phyloP scores from a whole-genome alignment of 345 rosid genomes.

The Noccaea bulbosa region DNA sequence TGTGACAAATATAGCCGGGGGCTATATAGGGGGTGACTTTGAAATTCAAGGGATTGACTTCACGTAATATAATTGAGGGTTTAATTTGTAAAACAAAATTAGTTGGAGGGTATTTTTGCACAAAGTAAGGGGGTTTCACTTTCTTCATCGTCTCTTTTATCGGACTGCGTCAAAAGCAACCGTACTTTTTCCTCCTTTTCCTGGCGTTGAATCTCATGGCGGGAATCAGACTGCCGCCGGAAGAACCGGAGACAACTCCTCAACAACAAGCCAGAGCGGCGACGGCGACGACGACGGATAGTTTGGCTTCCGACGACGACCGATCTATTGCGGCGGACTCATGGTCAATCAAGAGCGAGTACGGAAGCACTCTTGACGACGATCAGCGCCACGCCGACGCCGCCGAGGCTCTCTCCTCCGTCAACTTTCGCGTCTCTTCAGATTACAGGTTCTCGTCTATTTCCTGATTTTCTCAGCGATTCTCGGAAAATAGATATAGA shows the following conservation, averaged over 20 bases:
- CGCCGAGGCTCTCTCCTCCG: slow-evolving; percentile 81
- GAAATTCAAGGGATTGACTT: no score
- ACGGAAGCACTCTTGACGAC: slow-evolving; percentile 97
- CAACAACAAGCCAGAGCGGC: slow-evolving; percentile 46
- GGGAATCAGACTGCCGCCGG: slow-evolving; percentile 61
- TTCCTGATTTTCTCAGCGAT: not conserved
- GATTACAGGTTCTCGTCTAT: slow-evolving; percentile 62
- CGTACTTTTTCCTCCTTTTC: not conserved
- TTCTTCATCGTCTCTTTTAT: slow-evolving; percentile 13
- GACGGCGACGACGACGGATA: slow-evolving; percentile 48
- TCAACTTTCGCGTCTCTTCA: slow-evolving; percentile 71
- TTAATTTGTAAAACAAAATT: no score
- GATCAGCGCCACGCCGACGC: slow-evolving; percentile 99
- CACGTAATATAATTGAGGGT: no score
- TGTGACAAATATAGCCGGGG: no score
- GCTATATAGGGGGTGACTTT: no score
- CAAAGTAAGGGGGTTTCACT: slow-evolving; percentile 20
- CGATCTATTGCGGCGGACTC: slow-evolving; percentile 97
- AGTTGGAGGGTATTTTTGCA: no score
- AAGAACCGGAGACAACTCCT: slow-evolving; percentile 60
- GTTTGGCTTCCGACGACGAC: slow-evolving; percentile 95
- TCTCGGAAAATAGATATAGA: not conserved
- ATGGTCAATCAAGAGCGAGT: slow-evolving; percentile 98
- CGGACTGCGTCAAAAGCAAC: slow-evolving; percentile 31
- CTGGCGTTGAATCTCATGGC: slow-evolving; percentile 57